Percentiles rank a stretch among this genome's conserved stretches.
phyloP scores from a whole-genome alignment of 176 grass and related monocot genomes.

The Zoysia pacifica region DNA sequence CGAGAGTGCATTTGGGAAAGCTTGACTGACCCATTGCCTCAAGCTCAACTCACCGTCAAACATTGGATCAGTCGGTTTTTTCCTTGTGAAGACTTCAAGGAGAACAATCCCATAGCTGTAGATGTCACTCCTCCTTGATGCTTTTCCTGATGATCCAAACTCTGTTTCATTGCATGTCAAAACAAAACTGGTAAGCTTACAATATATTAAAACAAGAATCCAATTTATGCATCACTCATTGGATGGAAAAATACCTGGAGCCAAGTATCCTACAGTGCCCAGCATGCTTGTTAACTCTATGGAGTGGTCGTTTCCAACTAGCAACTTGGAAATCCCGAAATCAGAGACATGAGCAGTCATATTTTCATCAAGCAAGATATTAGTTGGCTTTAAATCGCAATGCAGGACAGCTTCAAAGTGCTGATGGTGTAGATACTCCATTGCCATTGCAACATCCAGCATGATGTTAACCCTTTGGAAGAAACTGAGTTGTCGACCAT shows the following conservation, averaged over 20 bases:
- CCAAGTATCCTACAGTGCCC: constrained; percentile 49
- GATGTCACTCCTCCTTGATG: constrained; percentile 50
- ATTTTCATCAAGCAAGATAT: constrained; percentile 49
- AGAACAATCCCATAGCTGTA: constrained; percentile 66
- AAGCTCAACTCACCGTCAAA: constrained; percentile 47
- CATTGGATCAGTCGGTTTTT: constrained; percentile 55
- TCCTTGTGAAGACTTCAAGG: constrained; percentile 58
- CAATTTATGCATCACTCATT: not conserved
- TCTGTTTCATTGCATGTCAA: constrained; percentile 39
- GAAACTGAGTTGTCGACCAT: constrained; percentile 32
- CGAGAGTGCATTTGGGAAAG: constrained; percentile 30
- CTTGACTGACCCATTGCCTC: constrained; percentile 48
- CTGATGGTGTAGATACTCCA: constrained; percentile 54
- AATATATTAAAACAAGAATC: not conserved
- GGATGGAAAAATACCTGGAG: constrained; percentile 30
- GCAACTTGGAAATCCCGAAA: constrained; percentile 54
- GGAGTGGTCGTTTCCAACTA: constrained; percentile 33
- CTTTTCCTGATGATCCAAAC: constrained; percentile 45
- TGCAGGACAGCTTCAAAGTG: constrained; percentile 45
- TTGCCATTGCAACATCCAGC: constrained; percentile 47
- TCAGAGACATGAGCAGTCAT: constrained; percentile 51
- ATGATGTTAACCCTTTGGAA: constrained; percentile 43
- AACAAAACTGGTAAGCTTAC: constrained; percentile 1
- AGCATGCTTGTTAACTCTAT: constrained; percentile 45
- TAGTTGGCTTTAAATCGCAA: constrained; percentile 57